Evolutionary conservation across 495 filamentous ascomycete genomes (phyloP).

Genomic region (Penicillium crystallinum): DNA sequence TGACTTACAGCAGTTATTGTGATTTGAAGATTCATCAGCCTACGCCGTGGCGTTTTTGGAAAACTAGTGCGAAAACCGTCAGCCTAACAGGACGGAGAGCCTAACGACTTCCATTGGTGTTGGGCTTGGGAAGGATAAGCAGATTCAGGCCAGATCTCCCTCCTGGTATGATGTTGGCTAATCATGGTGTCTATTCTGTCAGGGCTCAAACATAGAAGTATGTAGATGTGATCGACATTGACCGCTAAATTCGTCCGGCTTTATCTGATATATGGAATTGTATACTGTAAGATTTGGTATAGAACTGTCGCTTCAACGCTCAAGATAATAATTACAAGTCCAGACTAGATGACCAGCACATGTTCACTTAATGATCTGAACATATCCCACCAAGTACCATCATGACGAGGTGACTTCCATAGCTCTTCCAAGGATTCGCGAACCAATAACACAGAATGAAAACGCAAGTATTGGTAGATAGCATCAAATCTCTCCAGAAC

Average conservation of each 20-base stretch:
- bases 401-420: slow-evolving; percentile 6
- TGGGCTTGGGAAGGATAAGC: no score
- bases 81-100: not conserved
- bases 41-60: not conserved
- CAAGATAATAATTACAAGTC: not conserved
- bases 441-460: slow-evolving; percentile 13
- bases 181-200: no score
- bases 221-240: not conserved
- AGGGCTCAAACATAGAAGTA: no score
- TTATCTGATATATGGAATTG: no score
- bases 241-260: not conserved
- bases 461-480: slow-evolving; percentile 11
- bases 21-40: not conserved
- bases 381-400: slow-evolving; percentile 13
- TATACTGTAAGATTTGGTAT: not conserved
- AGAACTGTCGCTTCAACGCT: not conserved
- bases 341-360: slow-evolving; percentile 13
- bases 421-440: slow-evolving; percentile 11
- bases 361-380: slow-evolving; percentile 12
- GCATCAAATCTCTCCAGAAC: slow-evolving; percentile 12
- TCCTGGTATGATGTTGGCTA: no score
- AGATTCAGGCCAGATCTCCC: no score
- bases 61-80: not conserved
- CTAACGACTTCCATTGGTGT: no score
- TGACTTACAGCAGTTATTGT: not conserved